A percentile compares a stretch with the other conserved stretches of the same genome.
Conservation (phyloP, 805 yeast species). For the Kazachstania bromeliacearum region DNA sequence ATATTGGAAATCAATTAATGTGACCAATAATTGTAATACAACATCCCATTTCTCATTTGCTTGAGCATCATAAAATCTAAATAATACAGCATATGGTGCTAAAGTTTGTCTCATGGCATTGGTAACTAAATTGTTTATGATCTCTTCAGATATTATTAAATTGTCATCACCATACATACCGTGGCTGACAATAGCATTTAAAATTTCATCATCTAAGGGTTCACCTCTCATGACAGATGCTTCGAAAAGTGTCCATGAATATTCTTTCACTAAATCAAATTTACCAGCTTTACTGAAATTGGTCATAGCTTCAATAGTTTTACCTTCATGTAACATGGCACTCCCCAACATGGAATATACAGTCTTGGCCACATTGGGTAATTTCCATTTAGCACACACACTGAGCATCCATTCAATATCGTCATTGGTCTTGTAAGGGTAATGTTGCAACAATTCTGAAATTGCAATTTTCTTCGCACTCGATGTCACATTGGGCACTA, state of each 20-base stretch:
- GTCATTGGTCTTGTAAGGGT: slow-evolving; percentile 54
- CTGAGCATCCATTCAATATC: slow-evolving; percentile 74
- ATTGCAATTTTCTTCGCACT: slow-evolving; percentile 31
- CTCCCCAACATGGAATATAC: slow-evolving; percentile 44
- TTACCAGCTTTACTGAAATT: slow-evolving; percentile 59
- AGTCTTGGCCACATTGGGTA: slow-evolving; percentile 47
- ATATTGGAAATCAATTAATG: slow-evolving; percentile 21
- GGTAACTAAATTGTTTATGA: slow-evolving; percentile 31
- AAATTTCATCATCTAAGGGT: slow-evolving; percentile 47
- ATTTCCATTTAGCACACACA: slow-evolving; percentile 56
- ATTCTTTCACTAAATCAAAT: slow-evolving; percentile 38
- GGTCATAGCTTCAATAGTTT: slow-evolving; percentile 51
- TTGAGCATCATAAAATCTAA: slow-evolving; percentile 37
- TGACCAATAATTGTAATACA: slow-evolving; percentile 16
- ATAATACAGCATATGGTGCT: slow-evolving; percentile 61
- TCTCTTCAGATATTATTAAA: slow-evolving; percentile 18
- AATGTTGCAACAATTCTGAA: slow-evolving; percentile 50
- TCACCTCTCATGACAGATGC: slow-evolving; percentile 44
- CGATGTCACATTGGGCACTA: slow-evolving; percentile 37
- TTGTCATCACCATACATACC: slow-evolving; percentile 17
- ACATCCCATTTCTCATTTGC: slow-evolving; percentile 18
- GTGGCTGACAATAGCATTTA: slow-evolving; percentile 40
- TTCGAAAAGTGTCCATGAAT: slow-evolving; percentile 55
- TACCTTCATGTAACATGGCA: slow-evolving; percentile 44
- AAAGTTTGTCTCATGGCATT: slow-evolving; percentile 58